A percentile compares a stretch with the other conserved stretches of the same genome.
These are phyloP conservation scores for Alternaria novae-zelandiae DNA, from an alignment of 2,329 filamentous ascomycete genomes.

Conservation along the genomic window DNA sequence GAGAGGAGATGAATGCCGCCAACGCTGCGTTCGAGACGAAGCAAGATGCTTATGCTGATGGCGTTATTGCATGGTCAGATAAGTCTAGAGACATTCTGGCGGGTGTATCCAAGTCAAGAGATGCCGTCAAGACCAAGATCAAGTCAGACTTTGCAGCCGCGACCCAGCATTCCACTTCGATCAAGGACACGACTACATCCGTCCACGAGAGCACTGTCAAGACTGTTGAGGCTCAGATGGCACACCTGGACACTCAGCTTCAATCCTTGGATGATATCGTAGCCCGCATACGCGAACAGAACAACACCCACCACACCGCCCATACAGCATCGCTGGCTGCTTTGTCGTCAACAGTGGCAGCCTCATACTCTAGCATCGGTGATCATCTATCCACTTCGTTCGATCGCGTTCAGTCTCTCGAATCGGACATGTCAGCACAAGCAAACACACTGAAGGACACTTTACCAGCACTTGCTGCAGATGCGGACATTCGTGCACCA, in stretches of 20 bases:
- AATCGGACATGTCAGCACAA: conserved; percentile 69
- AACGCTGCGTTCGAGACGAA: conserved; percentile 70
- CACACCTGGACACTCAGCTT: conserved; percentile 87
- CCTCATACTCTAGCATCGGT: conserved; percentile 75
- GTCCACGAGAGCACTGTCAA: conserved; percentile 90
- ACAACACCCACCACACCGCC: conserved; percentile 75
- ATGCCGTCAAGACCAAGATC: conserved; percentile 79
- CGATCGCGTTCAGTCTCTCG: conserved; percentile 71
- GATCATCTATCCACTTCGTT: conserved; percentile 73
- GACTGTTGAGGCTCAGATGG: conserved; percentile 88
- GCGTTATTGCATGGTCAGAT: conserved; percentile 76
- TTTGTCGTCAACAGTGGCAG: conserved; percentile 72
- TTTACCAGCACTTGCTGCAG: conserved; percentile 64
- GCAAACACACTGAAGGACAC: conserved; percentile 64
- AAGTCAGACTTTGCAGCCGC: conserved; percentile 85
- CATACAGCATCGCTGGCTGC: conserved; percentile 70
- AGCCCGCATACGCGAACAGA: conserved; percentile 78
- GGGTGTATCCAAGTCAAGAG: conserved; percentile 74
- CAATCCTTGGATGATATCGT: conserved; percentile 90
- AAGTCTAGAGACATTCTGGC: conserved; percentile 73
- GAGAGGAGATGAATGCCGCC: conserved; percentile 69
- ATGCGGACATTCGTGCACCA: conserved; percentile 68
- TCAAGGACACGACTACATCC: conserved; percentile 81
- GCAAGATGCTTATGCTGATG: conserved; percentile 69
- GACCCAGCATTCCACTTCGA: conserved; percentile 79